Base-by-base conservation (phyloP, 371 early-diverging fungal genomes). In the Mortierella sp. region DNA sequence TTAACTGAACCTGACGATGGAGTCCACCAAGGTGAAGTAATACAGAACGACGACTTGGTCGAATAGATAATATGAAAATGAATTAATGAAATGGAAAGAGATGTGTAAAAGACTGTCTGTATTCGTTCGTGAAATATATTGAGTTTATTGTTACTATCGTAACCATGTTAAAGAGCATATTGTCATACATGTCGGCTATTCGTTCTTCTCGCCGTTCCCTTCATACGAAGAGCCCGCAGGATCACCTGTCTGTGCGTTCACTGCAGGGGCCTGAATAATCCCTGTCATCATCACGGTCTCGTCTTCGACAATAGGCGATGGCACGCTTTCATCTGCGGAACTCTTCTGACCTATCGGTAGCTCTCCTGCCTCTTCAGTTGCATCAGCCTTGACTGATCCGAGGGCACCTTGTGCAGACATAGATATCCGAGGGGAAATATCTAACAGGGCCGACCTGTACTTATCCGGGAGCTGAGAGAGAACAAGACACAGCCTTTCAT, bases 281-380 rank as follows among this genome's bases (percentile, higher is more conserved):
- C 62, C 68, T 11, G 63, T 26, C 70, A 70, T 70, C 70, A 70
- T 70, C 32, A 35, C 26, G 4, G 26, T 22, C 9, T 68, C 68
- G 3, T 68, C 68, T 16, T 61, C 68, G 1, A 35, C 39, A 10
- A 62, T 28, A 2, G 5, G 28, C 3, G 57, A 51, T 51, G 55
- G 40, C 2, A 52, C 52, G 30, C 14, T n/a, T 2, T 35, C 63
- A 37, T 62, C n/a, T 14, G 8, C 22, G 2, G n/a, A 18, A 18
- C 9, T 51, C 51, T 51, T n/a, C n/a, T 51, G 51, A 51, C 8
- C n/a, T 51, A 51, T 51, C 45, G 45, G 12, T 1, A 18, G 5
- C n/a, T 9, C 51, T n/a, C n/a, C 8, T 51, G 51, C 51, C n/a
- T 51, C 51, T n/a, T 51, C 51, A n/a, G 51, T 51, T n/a, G 51